Evolutionary conservation across 208 protist genomes (phyloP).

Genomic region (Wallacemonas collosoma): DNA sequence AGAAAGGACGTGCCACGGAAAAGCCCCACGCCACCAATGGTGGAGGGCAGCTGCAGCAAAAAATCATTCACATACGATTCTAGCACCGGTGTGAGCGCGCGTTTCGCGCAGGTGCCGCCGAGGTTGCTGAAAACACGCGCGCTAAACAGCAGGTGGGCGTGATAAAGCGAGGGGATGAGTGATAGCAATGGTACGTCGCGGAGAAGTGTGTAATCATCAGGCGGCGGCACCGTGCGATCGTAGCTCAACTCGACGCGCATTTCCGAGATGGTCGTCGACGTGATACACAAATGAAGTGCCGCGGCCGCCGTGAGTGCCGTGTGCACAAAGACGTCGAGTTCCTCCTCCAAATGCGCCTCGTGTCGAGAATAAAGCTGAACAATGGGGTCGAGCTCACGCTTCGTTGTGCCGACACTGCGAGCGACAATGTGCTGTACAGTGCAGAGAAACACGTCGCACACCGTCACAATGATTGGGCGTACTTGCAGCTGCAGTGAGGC

Average conservation of each 20-base stretch:
- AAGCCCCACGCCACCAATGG: slow-evolving; percentile 2
- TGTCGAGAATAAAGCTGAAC: slow-evolving; percentile 16
- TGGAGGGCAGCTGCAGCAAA: not conserved
- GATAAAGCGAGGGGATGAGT: slow-evolving; percentile 60
- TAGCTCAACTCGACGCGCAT: slow-evolving; percentile 48
- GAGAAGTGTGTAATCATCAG: slow-evolving; percentile 48
- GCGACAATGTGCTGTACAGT: slow-evolving; percentile 39
- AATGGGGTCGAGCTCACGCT: not conserved
- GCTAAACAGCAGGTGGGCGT: slow-evolving; percentile 40
- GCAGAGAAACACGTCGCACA: slow-evolving; percentile 65
- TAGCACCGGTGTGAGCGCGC: not conserved
- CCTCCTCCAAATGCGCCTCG: not conserved
- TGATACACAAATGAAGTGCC: slow-evolving; percentile 29
- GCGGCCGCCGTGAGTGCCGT: not conserved
- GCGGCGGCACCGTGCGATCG: slow-evolving; percentile 50
- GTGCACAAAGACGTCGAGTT: not conserved
- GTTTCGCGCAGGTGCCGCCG: not conserved
- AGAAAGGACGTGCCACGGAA: slow-evolving; percentile 5
- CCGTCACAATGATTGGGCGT: slow-evolving; percentile 41
- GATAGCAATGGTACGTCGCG: slow-evolving; percentile 40
- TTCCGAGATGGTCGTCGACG: slow-evolving; percentile 35
- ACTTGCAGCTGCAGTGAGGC: slow-evolving; percentile 38
- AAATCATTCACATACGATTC: slow-evolving; percentile 1
- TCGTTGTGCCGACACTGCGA: slow-evolving; percentile 16
- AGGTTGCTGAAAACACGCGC: slow-evolving; percentile 4